Evolutionary conservation across 768 basidiomycete species (phyloP).

Genomic region (Trametes meyenii): DNA sequence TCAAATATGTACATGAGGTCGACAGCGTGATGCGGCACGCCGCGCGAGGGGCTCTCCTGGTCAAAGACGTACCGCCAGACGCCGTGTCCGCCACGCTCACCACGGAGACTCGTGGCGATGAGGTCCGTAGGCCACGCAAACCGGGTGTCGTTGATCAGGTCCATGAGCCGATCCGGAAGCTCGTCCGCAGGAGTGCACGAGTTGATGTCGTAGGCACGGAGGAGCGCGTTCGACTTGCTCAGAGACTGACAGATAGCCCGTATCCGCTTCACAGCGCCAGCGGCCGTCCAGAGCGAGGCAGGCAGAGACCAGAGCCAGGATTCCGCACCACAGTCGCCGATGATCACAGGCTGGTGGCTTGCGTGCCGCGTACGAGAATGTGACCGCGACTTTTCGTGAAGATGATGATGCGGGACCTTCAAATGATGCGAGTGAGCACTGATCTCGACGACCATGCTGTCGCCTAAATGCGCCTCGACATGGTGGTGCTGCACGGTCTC

Average conservation of each 20-base stretch:
- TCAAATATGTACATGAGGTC: conserved; percentile 82
- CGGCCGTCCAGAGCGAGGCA: conserved; percentile 63
- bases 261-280: conserved; percentile 63
- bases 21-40: conserved; percentile 67
- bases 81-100: conserved; percentile 54
- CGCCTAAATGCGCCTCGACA: conserved; percentile 33
- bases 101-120: conserved; percentile 52
- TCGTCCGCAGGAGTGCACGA: conserved; percentile 65
- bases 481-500: conserved; percentile 27
- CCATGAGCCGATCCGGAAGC: conserved; percentile 67
- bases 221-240: conserved; percentile 57
- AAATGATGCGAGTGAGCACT: conserved; percentile 32
- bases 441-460: conserved; percentile 29
- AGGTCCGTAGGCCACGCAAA: conserved; percentile 80
- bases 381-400: conserved; percentile 21
- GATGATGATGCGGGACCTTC: conserved; percentile 18
- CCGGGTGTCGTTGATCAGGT: conserved; percentile 73
- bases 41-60: conserved; percentile 71
- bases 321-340: conserved; percentile 72
- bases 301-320: conserved; percentile 64
- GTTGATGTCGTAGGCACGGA: conserved; percentile 74
- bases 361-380: conserved; percentile 27
- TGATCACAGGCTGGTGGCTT: conserved; percentile 66
- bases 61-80: conserved; percentile 85
- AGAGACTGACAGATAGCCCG: conserved; percentile 78